Base-by-base conservation (phyloP, 805 yeast genomes). In the Ogataea kodamae region DNA sequence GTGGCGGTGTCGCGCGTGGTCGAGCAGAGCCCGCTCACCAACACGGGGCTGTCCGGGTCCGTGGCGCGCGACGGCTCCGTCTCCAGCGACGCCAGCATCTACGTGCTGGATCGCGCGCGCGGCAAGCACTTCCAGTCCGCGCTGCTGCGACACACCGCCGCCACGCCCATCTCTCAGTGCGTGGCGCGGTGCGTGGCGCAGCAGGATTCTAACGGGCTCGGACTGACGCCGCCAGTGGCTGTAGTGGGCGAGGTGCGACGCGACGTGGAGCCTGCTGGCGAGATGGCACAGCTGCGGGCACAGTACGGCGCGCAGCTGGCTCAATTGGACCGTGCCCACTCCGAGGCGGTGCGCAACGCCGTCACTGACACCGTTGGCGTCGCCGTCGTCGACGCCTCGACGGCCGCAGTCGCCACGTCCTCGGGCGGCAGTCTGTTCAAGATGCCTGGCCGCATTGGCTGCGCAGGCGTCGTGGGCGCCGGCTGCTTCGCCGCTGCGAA, bases 391-490 rank as follows among this genome's bases (percentile, higher is more conserved):
- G 18, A 30, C 30, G 4, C 14, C 13, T 4, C 25, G 20, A 15
- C 24, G 11, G 6, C 51, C 20, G 16, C 42, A 46, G 19, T 45
- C 3, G 70, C 67, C 0, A 49, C 68, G 0, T 72, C 78, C 1
- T 73, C 78, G 0, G 81, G 81, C 2, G 81, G 81, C 0, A 68
- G 70, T 34, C 57, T 70, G 38, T 64, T 71, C 49, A 72, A 73
- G 40, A 40, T 60, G 2, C 67, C 68, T 0, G 76, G 77, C 0
- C 42, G 81, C 32, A 54, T 72, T 3, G 77, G 80, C 6, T 74
- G 78, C 54, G 76, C 79, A 8, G 76, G 71, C 0, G 41, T 72
- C 1, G 46, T 63, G 2, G 80, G 81, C 2, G 55, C 72, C 2
- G 71, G 72, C 1, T 52, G 64, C 11, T 72, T 54, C 33, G 22